Conservation (phyloP, 108 stramenopile species). For the Aurantiochytrium sp. region DNA sequence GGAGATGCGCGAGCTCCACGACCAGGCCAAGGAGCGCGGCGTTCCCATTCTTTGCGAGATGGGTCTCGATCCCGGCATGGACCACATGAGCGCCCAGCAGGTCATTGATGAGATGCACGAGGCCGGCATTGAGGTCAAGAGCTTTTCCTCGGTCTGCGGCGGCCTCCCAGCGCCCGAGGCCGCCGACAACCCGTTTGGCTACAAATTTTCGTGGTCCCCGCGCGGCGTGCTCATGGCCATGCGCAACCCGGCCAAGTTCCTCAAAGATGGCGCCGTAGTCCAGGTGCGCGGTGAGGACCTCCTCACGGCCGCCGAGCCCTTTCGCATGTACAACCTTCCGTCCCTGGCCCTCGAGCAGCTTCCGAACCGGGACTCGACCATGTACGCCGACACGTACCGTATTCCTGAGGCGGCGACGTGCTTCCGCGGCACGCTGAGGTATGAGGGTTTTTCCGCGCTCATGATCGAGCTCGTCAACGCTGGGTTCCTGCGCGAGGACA, state of each 20-base stretch:
- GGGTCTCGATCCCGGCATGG: slow-evolving; percentile 81
- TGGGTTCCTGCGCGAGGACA: neutral
- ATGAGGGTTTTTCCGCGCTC: slow-evolving; percentile 63
- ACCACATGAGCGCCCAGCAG: slow-evolving; percentile 70
- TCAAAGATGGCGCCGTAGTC: slow-evolving; percentile 46
- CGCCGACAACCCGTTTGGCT: slow-evolving; percentile 73
- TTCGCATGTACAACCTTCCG: slow-evolving; percentile 61
- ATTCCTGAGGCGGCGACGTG: slow-evolving; percentile 56
- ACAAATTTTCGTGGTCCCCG: slow-evolving; percentile 85
- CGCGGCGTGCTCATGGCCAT: slow-evolving; percentile 70
- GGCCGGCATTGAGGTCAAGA: slow-evolving; percentile 60
- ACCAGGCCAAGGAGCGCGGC: slow-evolving; percentile 54
- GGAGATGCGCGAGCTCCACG: slow-evolving; percentile 58
- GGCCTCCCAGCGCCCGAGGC: slow-evolving; percentile 71
- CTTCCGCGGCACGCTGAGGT: slow-evolving; percentile 79
- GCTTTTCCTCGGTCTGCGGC: slow-evolving; percentile 73
- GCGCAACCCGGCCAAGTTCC: slow-evolving; percentile 64
- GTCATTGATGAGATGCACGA: slow-evolving; percentile 68
- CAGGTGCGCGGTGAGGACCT: slow-evolving; percentile 46
- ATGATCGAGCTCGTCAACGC: slow-evolving; percentile 38
- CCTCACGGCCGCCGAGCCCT: slow-evolving; percentile 53
- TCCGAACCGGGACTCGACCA: slow-evolving; percentile 72
- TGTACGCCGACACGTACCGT: slow-evolving; percentile 67
- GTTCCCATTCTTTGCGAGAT: slow-evolving; percentile 74
- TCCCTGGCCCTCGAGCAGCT: slow-evolving; percentile 60